phyloP scores from a whole-genome alignment of 2,329 filamentous ascomycete species.

The Pseudocercospora fijiensis region DNA sequence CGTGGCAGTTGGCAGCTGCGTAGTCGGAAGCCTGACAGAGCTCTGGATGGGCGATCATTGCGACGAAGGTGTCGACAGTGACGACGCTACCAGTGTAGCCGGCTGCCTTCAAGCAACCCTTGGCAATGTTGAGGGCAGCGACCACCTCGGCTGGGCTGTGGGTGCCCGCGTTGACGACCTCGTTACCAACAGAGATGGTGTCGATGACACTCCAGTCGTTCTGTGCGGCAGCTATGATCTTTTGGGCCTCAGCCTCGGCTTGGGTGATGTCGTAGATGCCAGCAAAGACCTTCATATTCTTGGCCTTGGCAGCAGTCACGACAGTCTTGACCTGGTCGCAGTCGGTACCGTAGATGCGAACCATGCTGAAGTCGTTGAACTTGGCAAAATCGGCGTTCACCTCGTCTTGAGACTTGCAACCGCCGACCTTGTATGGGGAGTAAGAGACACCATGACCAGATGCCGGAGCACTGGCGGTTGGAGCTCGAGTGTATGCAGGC shows the following conservation, averaged over 20 bases:
- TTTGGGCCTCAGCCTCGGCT: slow-evolving; percentile 57
- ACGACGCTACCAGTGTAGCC: slow-evolving; percentile 74
- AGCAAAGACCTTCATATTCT: slow-evolving; percentile 68
- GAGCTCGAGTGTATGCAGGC: neutral
- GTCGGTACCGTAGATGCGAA: slow-evolving; percentile 79
- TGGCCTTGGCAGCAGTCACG: slow-evolving; percentile 61
- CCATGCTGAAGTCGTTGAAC: slow-evolving; percentile 59
- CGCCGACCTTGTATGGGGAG: slow-evolving; percentile 56
- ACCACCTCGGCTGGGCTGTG: slow-evolving; percentile 53
- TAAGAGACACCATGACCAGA: slow-evolving; percentile 56
- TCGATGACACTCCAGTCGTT: slow-evolving; percentile 68
- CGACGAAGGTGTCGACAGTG: slow-evolving; percentile 75
- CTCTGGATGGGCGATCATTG: slow-evolving; percentile 67
- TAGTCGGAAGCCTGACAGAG: slow-evolving; percentile 75
- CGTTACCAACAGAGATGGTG: slow-evolving; percentile 77
- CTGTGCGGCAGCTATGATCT: slow-evolving; percentile 59
- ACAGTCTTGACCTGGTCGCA: slow-evolving; percentile 70
- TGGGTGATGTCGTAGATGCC: slow-evolving; percentile 67
- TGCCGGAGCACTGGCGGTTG: slow-evolving; percentile 11
- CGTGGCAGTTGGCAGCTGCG: slow-evolving; percentile 77
- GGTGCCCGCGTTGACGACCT: slow-evolving; percentile 67
- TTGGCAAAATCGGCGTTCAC: slow-evolving; percentile 64
- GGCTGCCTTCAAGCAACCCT: slow-evolving; percentile 56
- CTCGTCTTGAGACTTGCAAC: slow-evolving; percentile 66
- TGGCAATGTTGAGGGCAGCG: slow-evolving; percentile 58